Evolutionary conservation across 2,329 filamentous ascomycete genomes (phyloP).

Genomic region (Aspergillus flavus): DNA sequence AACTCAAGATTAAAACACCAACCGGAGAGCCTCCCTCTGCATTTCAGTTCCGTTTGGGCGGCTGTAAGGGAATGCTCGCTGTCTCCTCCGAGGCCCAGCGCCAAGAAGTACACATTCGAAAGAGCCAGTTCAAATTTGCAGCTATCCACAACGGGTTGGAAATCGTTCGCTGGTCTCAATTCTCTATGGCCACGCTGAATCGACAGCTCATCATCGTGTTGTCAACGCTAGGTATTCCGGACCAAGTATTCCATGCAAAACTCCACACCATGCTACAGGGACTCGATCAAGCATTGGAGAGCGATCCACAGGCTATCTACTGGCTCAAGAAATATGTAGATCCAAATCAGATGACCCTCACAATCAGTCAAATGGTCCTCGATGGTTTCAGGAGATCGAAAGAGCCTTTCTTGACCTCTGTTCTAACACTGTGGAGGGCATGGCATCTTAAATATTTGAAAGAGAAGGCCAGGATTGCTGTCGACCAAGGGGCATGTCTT

Average conservation of each 20-base stretch:
- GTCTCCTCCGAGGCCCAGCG: conserved; percentile 70
- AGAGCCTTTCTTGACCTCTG: conserved; percentile 81
- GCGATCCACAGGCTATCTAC: conserved; percentile 64
- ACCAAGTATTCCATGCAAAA: conserved; percentile 67
- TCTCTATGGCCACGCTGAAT: conserved; percentile 79
- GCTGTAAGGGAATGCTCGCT: conserved; percentile 85
- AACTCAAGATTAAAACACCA: conserved; percentile 64
- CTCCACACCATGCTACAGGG: conserved; percentile 67
- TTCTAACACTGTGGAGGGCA: conserved; percentile 81
- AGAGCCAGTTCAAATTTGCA: conserved; percentile 86
- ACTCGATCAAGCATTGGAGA: conserved; percentile 70
- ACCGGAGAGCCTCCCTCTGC: conserved; percentile 69
- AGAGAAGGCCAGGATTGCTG: conserved; percentile 83
- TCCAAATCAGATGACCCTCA: conserved; percentile 77
- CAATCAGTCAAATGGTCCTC: conserved; percentile 73
- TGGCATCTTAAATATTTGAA: conserved; percentile 91
- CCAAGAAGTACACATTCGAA: conserved; percentile 74
- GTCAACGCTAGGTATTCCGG: conserved; percentile 72
- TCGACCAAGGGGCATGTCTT: conserved; percentile 83
- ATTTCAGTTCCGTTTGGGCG: conserved; percentile 89
- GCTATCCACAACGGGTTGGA: conserved; percentile 73
- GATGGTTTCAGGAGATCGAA: conserved; percentile 73
- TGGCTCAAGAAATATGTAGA: conserved; percentile 78
- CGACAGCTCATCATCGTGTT: conserved; percentile 88
- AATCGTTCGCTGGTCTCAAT: conserved; percentile 78